Base-by-base conservation (phyloP, 768 basidiomycete genomes). In the Clathrus columnatus region DNA sequence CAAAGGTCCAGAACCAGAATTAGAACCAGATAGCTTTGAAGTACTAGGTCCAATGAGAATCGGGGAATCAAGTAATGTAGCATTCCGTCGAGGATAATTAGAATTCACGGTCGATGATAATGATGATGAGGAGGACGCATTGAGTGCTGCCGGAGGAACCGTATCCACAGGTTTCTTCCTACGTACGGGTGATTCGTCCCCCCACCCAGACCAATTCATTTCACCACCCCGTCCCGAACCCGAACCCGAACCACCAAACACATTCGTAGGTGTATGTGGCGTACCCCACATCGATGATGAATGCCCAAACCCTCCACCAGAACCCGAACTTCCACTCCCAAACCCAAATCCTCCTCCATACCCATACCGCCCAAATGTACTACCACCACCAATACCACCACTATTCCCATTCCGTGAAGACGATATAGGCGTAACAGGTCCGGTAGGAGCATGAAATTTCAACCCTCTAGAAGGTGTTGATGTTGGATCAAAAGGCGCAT, bases 401-500 rank as follows among this genome's bases (percentile, higher is more conserved):
- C n/a, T n/a, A n/a, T n/a, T n/a, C 11, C 36, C 36, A 36, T 11
- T n/a, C 10, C 36, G 36, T 14, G n/a, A 11, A 36, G 36, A 36
- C 7, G 36, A 36, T 14, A 36, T 36, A 8, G 57, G 57, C 28
- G 57, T 57, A 28, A 32, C 27, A 23, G 51, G 51, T 41, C 42
- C 36, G 2, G 14, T 28, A 29, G 51, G 17, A 23, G 23, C 41
- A 8, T 32, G 20, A 45, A 86, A 81, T 62, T 73, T 80, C 61
- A 87, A 81, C 4, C 87, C 85, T 44, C 87, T 73, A n/a, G 87
- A 89, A 3, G 87, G 87, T 7, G 87, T 89, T 18, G 85, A 84
- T 23, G 82, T 81, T 5, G 87, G 86, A 65, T 91, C 87, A 62
- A 88, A 91, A 1, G 82, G 78, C 5, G 75, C 71, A 20, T 68